phyloP scores from a whole-genome alignment of 1,139 yeast genomes.

The Blastobotrys elegans region DNA sequence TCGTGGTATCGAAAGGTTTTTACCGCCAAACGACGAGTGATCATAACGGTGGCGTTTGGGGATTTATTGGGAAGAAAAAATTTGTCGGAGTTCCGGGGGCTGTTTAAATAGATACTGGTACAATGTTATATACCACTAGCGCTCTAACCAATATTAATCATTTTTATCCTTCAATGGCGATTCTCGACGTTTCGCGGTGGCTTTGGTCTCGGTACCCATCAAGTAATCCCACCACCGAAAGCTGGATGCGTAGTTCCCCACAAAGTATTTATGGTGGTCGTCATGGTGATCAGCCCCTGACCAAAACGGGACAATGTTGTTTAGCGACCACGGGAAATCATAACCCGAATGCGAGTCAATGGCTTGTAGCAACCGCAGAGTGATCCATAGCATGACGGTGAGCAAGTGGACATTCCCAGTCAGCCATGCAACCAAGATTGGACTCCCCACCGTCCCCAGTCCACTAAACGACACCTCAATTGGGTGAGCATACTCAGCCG shows the following conservation, averaged over 20 bases:
- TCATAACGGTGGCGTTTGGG: too few relatives aligned
- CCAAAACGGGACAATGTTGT: constrained; percentile 90
- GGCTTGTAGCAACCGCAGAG: constrained; percentile 86
- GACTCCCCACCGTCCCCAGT: constrained; percentile 91
- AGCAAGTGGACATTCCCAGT: constrained; percentile 69
- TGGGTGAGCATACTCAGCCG: constrained; percentile 97
- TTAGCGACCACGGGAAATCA: constrained; percentile 94
- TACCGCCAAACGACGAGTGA: too few relatives aligned
- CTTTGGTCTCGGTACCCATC: constrained; percentile 53
- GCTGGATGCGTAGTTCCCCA: constrained; percentile 87
- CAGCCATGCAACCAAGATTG: constrained; percentile 63
- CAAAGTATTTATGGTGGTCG: constrained; percentile 89
- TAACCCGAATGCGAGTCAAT: constrained; percentile 96
- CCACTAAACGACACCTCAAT: constrained; percentile 86
- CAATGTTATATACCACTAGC: too few relatives aligned
- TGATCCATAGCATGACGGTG: constrained; percentile 82
- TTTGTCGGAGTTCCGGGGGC: too few relatives aligned
- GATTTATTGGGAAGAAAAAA: too few relatives aligned
- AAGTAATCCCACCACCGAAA: constrained; percentile 92
- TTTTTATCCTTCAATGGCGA: too few relatives aligned
- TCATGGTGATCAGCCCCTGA: constrained; percentile 99
- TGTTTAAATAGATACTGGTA: too few relatives aligned
- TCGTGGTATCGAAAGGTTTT: neutral
- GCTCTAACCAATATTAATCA: too few relatives aligned
- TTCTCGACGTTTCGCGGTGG: constrained; percentile 23